Evolutionary conservation across 2,329 filamentous ascomycete species (phyloP).

Genomic region (Trichoderma semiorbis): DNA sequence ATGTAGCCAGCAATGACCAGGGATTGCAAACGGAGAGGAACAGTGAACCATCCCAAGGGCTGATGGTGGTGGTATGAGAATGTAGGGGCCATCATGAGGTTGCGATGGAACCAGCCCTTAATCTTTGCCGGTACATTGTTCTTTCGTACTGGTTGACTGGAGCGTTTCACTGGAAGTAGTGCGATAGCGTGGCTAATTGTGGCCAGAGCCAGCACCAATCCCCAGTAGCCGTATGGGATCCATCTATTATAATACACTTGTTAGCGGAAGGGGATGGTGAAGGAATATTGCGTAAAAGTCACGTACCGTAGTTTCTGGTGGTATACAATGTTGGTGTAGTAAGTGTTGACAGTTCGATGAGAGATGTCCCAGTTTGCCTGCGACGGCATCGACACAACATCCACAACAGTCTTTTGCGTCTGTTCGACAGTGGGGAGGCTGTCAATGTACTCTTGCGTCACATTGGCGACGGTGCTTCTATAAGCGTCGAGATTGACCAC

Average conservation of each 20-base stretch:
- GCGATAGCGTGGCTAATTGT: slow-evolving; percentile 16
- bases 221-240: slow-evolving; percentile 22
- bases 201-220: slow-evolving; percentile 15
- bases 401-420: slow-evolving; percentile 10
- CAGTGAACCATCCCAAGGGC: slow-evolving; percentile 35
- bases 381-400: slow-evolving; percentile 15
- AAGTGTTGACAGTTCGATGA: slow-evolving; percentile 8
- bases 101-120: slow-evolving; percentile 17
- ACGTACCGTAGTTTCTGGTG: not conserved
- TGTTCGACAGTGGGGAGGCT: slow-evolving; percentile 18
- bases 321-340: slow-evolving; percentile 8
- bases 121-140: not conserved
- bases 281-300: not conserved
- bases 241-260: not conserved
- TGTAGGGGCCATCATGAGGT: slow-evolving; percentile 21
- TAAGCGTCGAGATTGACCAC: slow-evolving; percentile 19
- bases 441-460: slow-evolving; percentile 18
- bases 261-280: not conserved
- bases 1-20: slow-evolving; percentile 33
- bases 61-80: slow-evolving; percentile 21
- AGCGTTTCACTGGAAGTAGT: slow-evolving; percentile 5
- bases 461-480: slow-evolving; percentile 14
- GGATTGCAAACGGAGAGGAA: slow-evolving; percentile 35
- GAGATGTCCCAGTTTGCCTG: slow-evolving; percentile 18
- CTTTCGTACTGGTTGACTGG: not conserved